Evolutionary conservation across 768 basidiomycete species (phyloP).

Genomic region (Rhizopogon vinicolor): DNA sequence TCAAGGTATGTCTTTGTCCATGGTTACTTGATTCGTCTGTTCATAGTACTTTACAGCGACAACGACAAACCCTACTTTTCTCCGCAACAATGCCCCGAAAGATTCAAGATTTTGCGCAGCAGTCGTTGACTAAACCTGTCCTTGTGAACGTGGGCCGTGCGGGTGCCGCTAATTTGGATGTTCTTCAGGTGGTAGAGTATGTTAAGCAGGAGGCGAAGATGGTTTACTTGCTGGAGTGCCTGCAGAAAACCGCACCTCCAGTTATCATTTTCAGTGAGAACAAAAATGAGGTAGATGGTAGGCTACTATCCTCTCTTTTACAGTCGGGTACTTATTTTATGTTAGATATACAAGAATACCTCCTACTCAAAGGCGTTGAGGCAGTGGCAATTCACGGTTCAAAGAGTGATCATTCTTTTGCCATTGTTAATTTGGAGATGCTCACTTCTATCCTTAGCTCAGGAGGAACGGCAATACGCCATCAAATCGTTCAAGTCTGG

Average conservation of each 20-base stretch:
- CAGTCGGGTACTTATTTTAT: background rate
- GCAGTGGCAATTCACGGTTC: slow-evolving; percentile 99
- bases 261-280: slow-evolving; percentile 98
- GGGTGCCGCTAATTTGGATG: slow-evolving; percentile 95
- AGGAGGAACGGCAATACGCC: slow-evolving; percentile 98
- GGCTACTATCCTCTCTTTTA: slow-evolving; percentile 13
- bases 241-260: slow-evolving; percentile 97
- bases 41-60: slow-evolving; percentile 49
- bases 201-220: slow-evolving; percentile 99
- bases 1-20: slow-evolving; percentile 58
- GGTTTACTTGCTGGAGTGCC: slow-evolving; percentile 96
- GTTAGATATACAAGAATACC: slow-evolving; percentile 95
- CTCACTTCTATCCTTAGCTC: slow-evolving; percentile 46
- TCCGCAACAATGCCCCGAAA: slow-evolving; percentile 99
- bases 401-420: slow-evolving; percentile 54
- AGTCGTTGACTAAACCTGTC: slow-evolving; percentile 91
- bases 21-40: slow-evolving; percentile 1
- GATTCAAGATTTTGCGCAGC: slow-evolving; percentile 97
- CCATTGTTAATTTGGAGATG: background rate
- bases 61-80: slow-evolving; percentile 95
- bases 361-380: slow-evolving; percentile 94
- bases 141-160: slow-evolving; percentile 97
- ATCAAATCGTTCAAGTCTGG: slow-evolving; percentile 98
- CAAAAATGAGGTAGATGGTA: slow-evolving; percentile 99
- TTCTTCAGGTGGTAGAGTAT: slow-evolving; percentile 95